Evolutionary conservation across 2,329 filamentous ascomycete genomes (phyloP).

Genomic region (Fusarium tuaranense): DNA sequence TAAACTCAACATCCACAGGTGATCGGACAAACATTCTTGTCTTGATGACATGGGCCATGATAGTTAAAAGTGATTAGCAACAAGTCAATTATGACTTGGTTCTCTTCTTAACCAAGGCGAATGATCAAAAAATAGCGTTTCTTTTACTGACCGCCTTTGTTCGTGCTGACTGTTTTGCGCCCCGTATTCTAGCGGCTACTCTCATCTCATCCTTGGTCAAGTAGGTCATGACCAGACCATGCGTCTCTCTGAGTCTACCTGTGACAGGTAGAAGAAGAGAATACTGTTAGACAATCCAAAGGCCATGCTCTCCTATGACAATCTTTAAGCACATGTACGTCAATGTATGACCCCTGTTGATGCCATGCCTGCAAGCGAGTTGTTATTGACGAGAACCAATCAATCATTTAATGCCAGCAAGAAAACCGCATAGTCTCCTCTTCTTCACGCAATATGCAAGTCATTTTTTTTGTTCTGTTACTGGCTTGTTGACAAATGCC

Average conservation of each 20-base stretch:
- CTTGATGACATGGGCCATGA: background rate
- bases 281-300: background rate
- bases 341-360: background rate
- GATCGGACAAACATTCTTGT: background rate
- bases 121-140: background rate
- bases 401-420: background rate
- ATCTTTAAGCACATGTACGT: background rate
- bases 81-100: background rate
- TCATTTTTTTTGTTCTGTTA: background rate
- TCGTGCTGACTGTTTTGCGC: background rate
- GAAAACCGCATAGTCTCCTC: background rate
- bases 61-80: background rate
- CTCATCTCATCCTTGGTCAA: background rate
- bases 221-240: background rate
- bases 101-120: background rate
- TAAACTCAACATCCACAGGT: background rate
- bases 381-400: background rate
- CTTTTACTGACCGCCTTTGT: background rate
- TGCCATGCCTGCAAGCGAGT: background rate
- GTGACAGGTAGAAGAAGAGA: background rate
- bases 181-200: background rate
- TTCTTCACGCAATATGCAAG: background rate
- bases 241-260: background rate
- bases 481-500: slow-evolving; percentile 9
- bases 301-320: background rate